These are phyloP conservation scores for Phaeophleospora eucalypticola DNA, from an alignment of 2,329 filamentous ascomycete genomes.

Conservation along the genomic window DNA sequence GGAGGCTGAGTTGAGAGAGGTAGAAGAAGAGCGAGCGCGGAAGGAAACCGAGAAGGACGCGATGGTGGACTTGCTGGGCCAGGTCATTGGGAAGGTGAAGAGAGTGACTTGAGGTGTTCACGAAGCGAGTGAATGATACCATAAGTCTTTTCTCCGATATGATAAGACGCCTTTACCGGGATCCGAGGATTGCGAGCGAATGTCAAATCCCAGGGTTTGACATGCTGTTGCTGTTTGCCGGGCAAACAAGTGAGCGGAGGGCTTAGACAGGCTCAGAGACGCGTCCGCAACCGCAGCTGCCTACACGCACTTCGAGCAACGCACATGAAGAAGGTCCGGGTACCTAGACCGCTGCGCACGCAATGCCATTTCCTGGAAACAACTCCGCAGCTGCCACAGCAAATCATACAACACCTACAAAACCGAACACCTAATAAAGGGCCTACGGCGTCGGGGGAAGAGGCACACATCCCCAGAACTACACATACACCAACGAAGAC, in stretches of 20 bases:
- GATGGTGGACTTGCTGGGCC: constrained; percentile 44
- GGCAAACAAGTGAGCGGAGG: constrained; percentile 1
- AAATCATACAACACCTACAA: constrained; percentile 4
- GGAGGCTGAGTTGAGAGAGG: constrained; percentile 40
- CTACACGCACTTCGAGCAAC: background rate
- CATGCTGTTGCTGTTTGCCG: constrained; percentile 1
- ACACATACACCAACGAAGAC: background rate
- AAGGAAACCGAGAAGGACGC: constrained; percentile 41
- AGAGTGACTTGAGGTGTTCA: constrained; percentile 25
- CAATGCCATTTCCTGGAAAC: background rate
- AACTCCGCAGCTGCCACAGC: constrained; percentile 1
- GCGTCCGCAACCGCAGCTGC: background rate
- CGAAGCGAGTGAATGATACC: background rate
- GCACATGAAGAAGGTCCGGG: background rate
- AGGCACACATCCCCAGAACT: background rate
- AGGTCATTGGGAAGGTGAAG: constrained; percentile 42
- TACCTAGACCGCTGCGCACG: constrained; percentile 1
- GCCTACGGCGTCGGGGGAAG: too few relatives aligned
- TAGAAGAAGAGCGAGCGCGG: constrained; percentile 39
- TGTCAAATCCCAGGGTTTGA: background rate
- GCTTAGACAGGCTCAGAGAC: background rate
- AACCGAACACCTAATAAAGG: background rate
- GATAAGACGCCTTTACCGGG: too few relatives aligned
- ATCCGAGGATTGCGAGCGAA: background rate
- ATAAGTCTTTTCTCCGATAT: background rate